Conservation (phyloP, 2,329 filamentous ascomycete genomes). For the Capronia americana region DNA sequence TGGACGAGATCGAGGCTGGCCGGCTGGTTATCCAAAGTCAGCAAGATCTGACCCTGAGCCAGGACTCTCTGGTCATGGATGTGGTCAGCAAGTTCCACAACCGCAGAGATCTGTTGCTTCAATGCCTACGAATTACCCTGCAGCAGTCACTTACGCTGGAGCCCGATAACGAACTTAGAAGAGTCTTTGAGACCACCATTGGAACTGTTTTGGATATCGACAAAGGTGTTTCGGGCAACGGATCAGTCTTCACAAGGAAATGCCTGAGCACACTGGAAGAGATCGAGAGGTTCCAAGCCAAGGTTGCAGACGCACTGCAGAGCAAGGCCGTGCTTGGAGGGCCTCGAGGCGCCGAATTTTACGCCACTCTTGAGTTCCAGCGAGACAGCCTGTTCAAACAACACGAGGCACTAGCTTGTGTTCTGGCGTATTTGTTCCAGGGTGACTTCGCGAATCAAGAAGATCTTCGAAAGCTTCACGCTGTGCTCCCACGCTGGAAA, state of each 20-base stretch:
- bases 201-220: constrained; percentile 65
- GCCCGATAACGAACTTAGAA: constrained; percentile 55
- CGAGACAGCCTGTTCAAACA: constrained; percentile 81
- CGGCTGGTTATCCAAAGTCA: constrained; percentile 76
- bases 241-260: constrained; percentile 71
- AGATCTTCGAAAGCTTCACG: constrained; percentile 77
- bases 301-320: constrained; percentile 75
- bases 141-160: constrained; percentile 70
- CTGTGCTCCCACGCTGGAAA: constrained; percentile 66
- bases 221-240: constrained; percentile 54
- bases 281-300: constrained; percentile 77
- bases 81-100: constrained; percentile 89
- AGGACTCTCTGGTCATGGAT: constrained; percentile 75
- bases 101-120: constrained; percentile 79
- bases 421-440: constrained; percentile 79
- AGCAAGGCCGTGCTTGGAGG: constrained; percentile 77
- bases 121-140: constrained; percentile 81
- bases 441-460: constrained; percentile 71
- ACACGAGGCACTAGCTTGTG: constrained; percentile 85
- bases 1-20: constrained; percentile 88
- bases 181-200: constrained; percentile 58
- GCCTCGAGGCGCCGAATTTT: constrained; percentile 66
- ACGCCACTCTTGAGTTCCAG: constrained; percentile 81
- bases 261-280: constrained; percentile 78
- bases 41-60: constrained; percentile 62